Evolutionary conservation across 2,329 filamentous ascomycete genomes (phyloP).

Genomic region (Pseudogymnoascus pannorum): DNA sequence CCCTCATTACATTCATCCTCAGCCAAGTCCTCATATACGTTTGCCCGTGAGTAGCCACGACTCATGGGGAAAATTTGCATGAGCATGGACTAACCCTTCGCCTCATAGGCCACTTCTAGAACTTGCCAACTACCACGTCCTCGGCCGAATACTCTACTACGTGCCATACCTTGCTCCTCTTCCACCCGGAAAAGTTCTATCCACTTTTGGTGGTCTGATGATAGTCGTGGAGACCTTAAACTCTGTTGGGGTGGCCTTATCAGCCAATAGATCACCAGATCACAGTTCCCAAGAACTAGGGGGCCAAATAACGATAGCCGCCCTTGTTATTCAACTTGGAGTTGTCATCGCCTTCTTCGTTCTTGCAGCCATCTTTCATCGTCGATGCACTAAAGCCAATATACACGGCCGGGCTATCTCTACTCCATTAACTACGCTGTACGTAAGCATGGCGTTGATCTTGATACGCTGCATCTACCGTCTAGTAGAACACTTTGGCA

Average conservation of each 20-base stretch:
- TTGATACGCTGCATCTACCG: slow-evolving; percentile 46
- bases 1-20: slow-evolving; percentile 34
- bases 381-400: slow-evolving; percentile 26
- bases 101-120: slow-evolving; percentile 46
- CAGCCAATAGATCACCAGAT: slow-evolving; percentile 36
- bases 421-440: slow-evolving; percentile 39
- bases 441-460: slow-evolving; percentile 40
- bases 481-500: slow-evolving; percentile 46
- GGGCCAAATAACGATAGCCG: slow-evolving; percentile 38
- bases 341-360: slow-evolving; percentile 41
- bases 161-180: slow-evolving; percentile 47
- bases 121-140: slow-evolving; percentile 51
- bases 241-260: slow-evolving; percentile 39
- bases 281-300: slow-evolving; percentile 32
- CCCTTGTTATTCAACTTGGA: slow-evolving; percentile 44
- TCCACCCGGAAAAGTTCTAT: slow-evolving; percentile 36
- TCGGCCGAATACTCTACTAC: slow-evolving; percentile 53
- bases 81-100: not conserved
- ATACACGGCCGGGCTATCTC: slow-evolving; percentile 23
- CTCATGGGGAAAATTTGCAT: slow-evolving; percentile 16
- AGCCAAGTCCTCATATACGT: slow-evolving; percentile 24
- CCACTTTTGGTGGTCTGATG: slow-evolving; percentile 38
- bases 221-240: slow-evolving; percentile 39
- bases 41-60: slow-evolving; percentile 17
- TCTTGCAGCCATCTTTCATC: slow-evolving; percentile 41